Base-by-base conservation (phyloP, 371 early-diverging fungal species). In the Mucor sp. region DNA sequence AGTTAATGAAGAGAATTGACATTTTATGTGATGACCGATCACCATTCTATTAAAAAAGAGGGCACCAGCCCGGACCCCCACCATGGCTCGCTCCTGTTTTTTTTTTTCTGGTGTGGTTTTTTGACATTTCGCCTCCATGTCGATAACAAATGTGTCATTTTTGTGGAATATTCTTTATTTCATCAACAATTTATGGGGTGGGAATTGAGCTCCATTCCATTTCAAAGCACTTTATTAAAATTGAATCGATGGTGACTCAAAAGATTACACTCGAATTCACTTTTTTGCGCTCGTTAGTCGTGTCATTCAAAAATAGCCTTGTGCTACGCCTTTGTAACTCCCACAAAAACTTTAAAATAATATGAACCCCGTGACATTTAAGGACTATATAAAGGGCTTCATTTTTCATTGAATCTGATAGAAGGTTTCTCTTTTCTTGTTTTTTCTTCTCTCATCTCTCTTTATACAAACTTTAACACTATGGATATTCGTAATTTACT, bases 401-500 rank as follows among this genome's bases (percentile, higher is more conserved):
- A 35, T 48, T 37, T 48, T 35, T 58, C 37, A 15, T 37, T n/a
- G 23, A 37, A 11, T 27, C 55, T 39, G 21, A 50, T 50, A 25
- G 14, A 50, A 5, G 27, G 15, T 17, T 41, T 58, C 47, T 58
- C 58, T 63, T 48, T 63, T 69, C 56, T 37, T 63, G 27, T 35
- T 48, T 58, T 58, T 68, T 58, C 12, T 44, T 57, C 50, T 28
- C 17, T 58, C 25, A 65, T 53, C 58, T 57, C 41, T 69, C 33
- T 62, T 53, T 57, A 41, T 58, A 50, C 37, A 25, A 35, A 35
- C 8, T 53, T 50, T 59, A 68, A 30, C 12, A 75, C 27, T 69
- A 79, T 82, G 82, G 80, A 82, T 67, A 82, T 82, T 61, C 75
- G 76, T 64, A 80, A 78, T 64, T 67, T 82, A 62, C 74, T 82